Evolutionary conservation across 2,329 filamentous ascomycete species (phyloP).

Genomic region (Onygena corvina): DNA sequence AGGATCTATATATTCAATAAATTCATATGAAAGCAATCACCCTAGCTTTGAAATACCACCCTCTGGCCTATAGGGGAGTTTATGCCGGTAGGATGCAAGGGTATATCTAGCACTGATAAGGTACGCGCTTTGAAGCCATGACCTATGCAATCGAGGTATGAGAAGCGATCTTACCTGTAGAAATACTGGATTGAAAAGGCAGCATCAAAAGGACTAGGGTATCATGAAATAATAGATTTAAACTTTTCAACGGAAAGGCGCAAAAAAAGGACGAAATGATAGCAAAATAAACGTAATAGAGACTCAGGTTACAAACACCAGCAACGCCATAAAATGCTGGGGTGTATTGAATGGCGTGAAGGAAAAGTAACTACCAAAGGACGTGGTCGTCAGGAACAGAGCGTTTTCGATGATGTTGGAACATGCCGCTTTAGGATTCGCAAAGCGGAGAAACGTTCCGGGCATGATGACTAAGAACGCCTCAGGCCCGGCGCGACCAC

Average conservation of each 20-base stretch:
- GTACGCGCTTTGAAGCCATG: neutral
- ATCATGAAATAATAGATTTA: neutral
- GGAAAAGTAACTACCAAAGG: neutral
- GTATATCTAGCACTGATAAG: neutral
- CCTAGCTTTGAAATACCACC: neutral
- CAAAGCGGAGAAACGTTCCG: neutral
- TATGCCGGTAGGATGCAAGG: neutral
- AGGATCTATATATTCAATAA: too few species aligned
- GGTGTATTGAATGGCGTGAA: neutral
- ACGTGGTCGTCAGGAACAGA: neutral
- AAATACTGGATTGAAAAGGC: neutral
- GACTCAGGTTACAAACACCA: neutral
- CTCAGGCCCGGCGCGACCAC: neutral
- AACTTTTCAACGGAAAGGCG: neutral
- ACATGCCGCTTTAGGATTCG: neutral
- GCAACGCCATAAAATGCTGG: slow-evolving; percentile 3
- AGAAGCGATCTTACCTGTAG: neutral
- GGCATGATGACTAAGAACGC: neutral
- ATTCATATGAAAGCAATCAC: too few species aligned
- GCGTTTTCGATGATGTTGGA: slow-evolving; percentile 3
- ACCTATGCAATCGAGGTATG: neutral
- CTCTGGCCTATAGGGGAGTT: neutral
- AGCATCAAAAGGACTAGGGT: neutral
- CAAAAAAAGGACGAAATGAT: neutral
- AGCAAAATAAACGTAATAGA: neutral